Conservation (phyloP, 2,329 filamentous ascomycete species). For the Pseudogymnoascus sp. region DNA sequence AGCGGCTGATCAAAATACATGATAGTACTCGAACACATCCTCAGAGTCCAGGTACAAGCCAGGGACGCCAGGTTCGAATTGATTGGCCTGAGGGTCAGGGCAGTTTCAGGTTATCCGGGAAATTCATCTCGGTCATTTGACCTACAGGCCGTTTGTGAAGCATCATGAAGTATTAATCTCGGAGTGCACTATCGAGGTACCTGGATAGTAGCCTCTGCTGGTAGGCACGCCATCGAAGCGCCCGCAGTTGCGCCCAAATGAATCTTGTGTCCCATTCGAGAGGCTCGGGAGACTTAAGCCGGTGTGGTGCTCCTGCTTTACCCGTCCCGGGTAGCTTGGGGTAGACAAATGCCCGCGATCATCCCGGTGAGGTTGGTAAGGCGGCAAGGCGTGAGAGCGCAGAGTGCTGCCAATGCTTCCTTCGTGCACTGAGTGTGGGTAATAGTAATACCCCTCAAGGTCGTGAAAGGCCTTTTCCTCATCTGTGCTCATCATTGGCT, state of each 20-base stretch:
- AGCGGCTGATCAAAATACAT: slow-evolving; percentile 7
- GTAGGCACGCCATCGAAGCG: slow-evolving; percentile 26
- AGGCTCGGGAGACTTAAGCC: slow-evolving; percentile 24
- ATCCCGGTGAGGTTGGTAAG: slow-evolving; percentile 18
- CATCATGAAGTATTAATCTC: slow-evolving; percentile 25
- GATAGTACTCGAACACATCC: neutral
- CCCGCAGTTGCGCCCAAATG: slow-evolving; percentile 24
- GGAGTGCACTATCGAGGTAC: slow-evolving; percentile 20
- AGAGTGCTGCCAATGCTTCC: slow-evolving; percentile 1
- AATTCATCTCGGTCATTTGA: neutral
- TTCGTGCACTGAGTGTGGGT: slow-evolving; percentile 25
- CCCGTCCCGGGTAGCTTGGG: slow-evolving; percentile 21
- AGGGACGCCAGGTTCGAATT: neutral
- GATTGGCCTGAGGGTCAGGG: neutral
- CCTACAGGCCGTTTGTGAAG: neutral
- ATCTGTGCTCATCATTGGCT: slow-evolving; percentile 26
- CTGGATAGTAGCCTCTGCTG: slow-evolving; percentile 26
- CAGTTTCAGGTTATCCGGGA: neutral
- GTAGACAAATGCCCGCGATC: slow-evolving; percentile 13
- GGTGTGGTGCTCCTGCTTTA: slow-evolving; percentile 24
- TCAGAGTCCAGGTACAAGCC: neutral
- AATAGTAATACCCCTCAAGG: slow-evolving; percentile 26
- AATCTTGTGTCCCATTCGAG: slow-evolving; percentile 16
- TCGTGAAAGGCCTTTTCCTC: slow-evolving; percentile 27
- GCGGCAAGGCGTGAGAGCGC: slow-evolving; percentile 5